Evolutionary conservation across 306 rosid species (phyloP).

Genomic region (Castanopsis chinensis): DNA sequence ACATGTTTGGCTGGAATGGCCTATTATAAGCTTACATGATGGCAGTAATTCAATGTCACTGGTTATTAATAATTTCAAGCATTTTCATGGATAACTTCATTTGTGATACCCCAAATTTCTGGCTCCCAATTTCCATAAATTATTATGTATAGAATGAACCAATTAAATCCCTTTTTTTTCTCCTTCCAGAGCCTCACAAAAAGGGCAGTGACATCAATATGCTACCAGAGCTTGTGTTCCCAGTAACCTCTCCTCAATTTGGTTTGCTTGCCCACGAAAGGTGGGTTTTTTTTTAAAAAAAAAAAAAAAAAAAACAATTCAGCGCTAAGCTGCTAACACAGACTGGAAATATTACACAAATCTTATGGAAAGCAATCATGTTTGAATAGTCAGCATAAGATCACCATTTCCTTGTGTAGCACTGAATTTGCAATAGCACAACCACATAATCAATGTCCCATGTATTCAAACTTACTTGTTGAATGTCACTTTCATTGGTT

Average conservation of each 20-base stretch:
- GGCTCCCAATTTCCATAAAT: not conserved
- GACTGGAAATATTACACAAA: not conserved
- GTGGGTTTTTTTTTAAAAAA: not conserved
- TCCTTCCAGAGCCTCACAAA: not conserved
- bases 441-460: not conserved
- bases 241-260: not conserved
- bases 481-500: conserved; percentile 67
- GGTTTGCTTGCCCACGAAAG: not conserved
- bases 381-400: not conserved
- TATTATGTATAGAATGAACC: not conserved
- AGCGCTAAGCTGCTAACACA: not conserved
- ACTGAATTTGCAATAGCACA: not conserved
- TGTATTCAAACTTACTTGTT: conserved; percentile 57
- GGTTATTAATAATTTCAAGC: not conserved
- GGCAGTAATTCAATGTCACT: not conserved
- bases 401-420: not conserved
- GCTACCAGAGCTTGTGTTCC: not conserved
- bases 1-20: not conserved
- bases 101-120: not conserved
- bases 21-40: not conserved
- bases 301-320: no score
- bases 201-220: not conserved
- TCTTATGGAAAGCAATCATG: conserved; percentile 8
- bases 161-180: not conserved
- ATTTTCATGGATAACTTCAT: not conserved